Conservation (phyloP, 2,329 filamentous ascomycete genomes). For the Penicillium sp. region DNA sequence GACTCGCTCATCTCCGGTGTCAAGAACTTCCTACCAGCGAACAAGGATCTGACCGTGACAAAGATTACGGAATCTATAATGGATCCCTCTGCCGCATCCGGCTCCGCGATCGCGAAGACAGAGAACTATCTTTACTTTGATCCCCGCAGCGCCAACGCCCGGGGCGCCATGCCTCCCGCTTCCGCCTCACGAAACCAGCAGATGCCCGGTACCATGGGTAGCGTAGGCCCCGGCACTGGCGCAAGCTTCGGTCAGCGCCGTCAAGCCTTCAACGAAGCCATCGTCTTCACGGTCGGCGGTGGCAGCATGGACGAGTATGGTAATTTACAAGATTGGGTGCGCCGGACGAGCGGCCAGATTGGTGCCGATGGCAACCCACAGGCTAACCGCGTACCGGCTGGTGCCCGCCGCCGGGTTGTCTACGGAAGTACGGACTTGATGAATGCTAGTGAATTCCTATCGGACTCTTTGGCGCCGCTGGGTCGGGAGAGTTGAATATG, state of each 20-base stretch:
- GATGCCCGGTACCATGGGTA: constrained; percentile 43
- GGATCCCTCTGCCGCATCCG: constrained; percentile 86
- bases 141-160: constrained; percentile 83
- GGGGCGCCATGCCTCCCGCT: constrained; percentile 83
- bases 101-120: constrained; percentile 89
- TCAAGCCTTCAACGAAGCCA: constrained; percentile 82
- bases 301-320: constrained; percentile 99
- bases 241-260: constrained; percentile 87
- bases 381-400: constrained; percentile 32
- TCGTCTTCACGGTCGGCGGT: constrained; percentile 92
- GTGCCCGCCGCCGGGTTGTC: constrained; percentile 72
- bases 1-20: constrained; percentile 92
- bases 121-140: constrained; percentile 98
- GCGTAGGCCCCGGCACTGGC: constrained; percentile 60
- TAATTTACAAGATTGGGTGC: constrained; percentile 94
- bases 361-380: constrained; percentile 48
- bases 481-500: constrained; percentile 50
- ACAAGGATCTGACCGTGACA: constrained; percentile 91
- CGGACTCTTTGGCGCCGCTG: constrained; percentile 53
- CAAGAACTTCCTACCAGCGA: constrained; percentile 95
- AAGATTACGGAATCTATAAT: constrained; percentile 98
- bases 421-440: constrained; percentile 85
- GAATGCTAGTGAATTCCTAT: constrained; percentile 59
- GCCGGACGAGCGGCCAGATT: constrained; percentile 59
- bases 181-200: constrained; percentile 49